These are phyloP conservation scores for Leccinum subgranulosum DNA, from an alignment of 768 basidiomycete species.

Conservation along the genomic window DNA sequence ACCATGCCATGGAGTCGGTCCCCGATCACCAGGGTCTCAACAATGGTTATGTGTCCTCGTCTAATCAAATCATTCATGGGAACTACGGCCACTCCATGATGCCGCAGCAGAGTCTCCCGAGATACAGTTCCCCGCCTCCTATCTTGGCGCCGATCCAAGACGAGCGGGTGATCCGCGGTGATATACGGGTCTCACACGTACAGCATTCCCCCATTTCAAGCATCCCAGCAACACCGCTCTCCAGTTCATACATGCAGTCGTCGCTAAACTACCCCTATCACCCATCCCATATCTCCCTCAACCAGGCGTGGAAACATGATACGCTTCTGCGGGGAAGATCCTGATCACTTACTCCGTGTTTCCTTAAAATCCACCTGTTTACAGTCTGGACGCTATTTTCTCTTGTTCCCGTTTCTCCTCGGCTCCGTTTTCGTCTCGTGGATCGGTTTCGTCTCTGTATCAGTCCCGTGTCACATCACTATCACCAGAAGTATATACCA, in stretches of 20 bases:
- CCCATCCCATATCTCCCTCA: conserved; percentile 33
- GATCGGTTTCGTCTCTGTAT: conserved; percentile 22
- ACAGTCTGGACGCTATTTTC: neutral
- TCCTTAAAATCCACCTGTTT: neutral
- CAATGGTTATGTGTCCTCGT: conserved; percentile 33
- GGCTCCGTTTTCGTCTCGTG: conserved; percentile 14
- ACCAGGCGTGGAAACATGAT: conserved; percentile 48
- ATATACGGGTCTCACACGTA: conserved; percentile 28
- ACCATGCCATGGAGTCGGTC: conserved; percentile 35
- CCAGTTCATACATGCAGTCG: conserved; percentile 40
- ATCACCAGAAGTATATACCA: conserved; percentile 30
- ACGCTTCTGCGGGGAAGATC: conserved; percentile 36
- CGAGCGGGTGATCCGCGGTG: conserved; percentile 31
- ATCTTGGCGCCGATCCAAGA: conserved; percentile 55
- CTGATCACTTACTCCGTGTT: conserved; percentile 5
- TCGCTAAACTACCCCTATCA: conserved; percentile 43
- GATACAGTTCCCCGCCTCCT: conserved; percentile 54
- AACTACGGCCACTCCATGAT: conserved; percentile 21
- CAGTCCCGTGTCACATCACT: conserved; percentile 21
- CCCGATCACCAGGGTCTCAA: conserved; percentile 28
- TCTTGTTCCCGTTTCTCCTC: neutral
- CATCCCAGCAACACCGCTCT: conserved; percentile 30
- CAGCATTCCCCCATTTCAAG: conserved; percentile 32
- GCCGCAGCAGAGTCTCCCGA: conserved; percentile 22
- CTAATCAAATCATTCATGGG: conserved; percentile 25